These are phyloP conservation scores for Poterioochromonas sp. DNA, from an alignment of 352 stramenopile genomes.

Conservation along the genomic window DNA sequence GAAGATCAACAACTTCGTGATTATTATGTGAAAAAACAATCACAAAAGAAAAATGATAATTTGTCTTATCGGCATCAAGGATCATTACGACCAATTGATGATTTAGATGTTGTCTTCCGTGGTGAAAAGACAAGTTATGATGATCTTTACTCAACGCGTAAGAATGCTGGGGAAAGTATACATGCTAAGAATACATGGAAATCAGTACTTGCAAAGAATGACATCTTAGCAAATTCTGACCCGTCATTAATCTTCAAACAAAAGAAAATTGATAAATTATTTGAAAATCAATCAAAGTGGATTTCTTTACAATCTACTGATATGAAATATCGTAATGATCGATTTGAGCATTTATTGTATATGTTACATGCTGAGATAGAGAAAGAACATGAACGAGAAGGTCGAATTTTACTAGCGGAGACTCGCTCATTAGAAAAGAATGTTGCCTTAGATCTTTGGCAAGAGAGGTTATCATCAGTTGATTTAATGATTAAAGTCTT, in stretches of 20 bases:
- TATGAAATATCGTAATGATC: slow-evolving; percentile 12
- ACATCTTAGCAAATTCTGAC: slow-evolving; percentile 22
- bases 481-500: slow-evolving; percentile 1
- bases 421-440: background rate
- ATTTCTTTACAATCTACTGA: slow-evolving; percentile 2
- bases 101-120: slow-evolving; percentile 16
- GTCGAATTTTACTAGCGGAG: background rate
- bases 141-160: background rate
- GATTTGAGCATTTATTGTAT: slow-evolving; percentile 21
- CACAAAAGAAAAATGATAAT: background rate
- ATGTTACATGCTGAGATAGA: slow-evolving; percentile 10
- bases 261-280: background rate
- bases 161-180: slow-evolving; percentile 13
- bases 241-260: background rate
- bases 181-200: slow-evolving; percentile 31
- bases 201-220: background rate
- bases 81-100: background rate
- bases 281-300: slow-evolving; percentile 7
- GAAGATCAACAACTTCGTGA: background rate
- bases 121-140: background rate
- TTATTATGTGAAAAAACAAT: slow-evolving; percentile 24
- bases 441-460: slow-evolving; percentile 5
- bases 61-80: background rate
- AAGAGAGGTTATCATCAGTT: background rate
- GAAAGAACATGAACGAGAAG: slow-evolving; percentile 27